phyloP scores from a whole-genome alignment of 768 basidiomycete species.

The Suillus subaureus region DNA sequence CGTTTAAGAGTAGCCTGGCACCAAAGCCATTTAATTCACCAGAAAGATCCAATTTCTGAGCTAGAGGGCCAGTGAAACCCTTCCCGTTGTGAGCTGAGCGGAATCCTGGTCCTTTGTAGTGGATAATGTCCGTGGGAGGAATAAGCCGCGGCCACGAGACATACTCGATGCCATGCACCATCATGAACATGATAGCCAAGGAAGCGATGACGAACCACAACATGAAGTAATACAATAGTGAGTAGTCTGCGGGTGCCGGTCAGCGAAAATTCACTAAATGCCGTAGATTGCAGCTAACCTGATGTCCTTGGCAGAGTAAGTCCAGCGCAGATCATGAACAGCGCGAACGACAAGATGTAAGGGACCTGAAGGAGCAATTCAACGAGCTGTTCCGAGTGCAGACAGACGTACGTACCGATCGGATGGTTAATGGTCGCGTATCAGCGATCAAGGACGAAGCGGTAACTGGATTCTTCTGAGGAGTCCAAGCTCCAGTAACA shows the following conservation, averaged over 20 bases:
- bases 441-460: constrained; percentile 76
- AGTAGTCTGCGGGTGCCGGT: constrained; percentile 60
- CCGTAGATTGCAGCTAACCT: constrained; percentile 50
- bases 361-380: constrained; percentile 64
- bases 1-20: constrained; percentile 33
- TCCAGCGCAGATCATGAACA: constrained; percentile 88
- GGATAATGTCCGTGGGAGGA: constrained; percentile 75
- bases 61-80: constrained; percentile 53
- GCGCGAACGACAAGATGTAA: constrained; percentile 73
- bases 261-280: constrained; percentile 5
- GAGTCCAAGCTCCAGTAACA: constrained; percentile 88
- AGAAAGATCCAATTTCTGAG: constrained; percentile 35
- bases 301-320: constrained; percentile 86
- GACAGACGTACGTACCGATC: constrained; percentile 61
- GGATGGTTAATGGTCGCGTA: constrained; percentile 76
- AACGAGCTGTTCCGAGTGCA: constrained; percentile 1
- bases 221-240: constrained; percentile 81
- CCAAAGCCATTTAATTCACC: constrained; percentile 39
- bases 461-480: constrained; percentile 72
- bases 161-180: constrained; percentile 89
- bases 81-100: constrained; percentile 77
- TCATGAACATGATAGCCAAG: constrained; percentile 69
- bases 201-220: constrained; percentile 74
- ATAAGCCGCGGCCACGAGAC: constrained; percentile 92
- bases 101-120: constrained; percentile 89